Evolutionary conservation across 495 filamentous ascomycete species (phyloP).

Genomic region (Trichoderma parareesei): DNA sequence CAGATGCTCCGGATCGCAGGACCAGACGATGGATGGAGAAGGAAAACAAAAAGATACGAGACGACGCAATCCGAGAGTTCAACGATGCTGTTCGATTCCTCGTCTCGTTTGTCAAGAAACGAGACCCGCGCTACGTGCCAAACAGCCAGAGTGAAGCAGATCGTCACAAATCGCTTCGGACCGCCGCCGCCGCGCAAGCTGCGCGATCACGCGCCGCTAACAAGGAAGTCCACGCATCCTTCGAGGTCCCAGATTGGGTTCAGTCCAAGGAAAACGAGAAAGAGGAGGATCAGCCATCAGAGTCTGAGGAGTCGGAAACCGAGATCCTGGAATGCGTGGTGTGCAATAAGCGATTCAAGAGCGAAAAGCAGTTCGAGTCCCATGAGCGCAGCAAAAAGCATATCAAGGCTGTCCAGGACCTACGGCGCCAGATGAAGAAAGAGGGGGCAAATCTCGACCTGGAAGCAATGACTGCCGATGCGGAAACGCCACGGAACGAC

Average conservation of each 20-base stretch:
- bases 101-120: conserved; percentile 84
- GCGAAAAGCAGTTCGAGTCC: conserved; percentile 81
- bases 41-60: conserved; percentile 81
- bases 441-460: conserved; percentile 59
- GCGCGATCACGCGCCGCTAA: conserved; percentile 74
- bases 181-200: conserved; percentile 75
- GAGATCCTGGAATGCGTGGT: conserved; percentile 81
- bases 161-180: conserved; percentile 69
- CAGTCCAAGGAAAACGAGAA: conserved; percentile 42
- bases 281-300: conserved; percentile 30
- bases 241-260: conserved; percentile 72
- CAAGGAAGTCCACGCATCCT: conserved; percentile 56
- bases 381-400: conserved; percentile 98
- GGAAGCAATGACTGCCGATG: conserved; percentile 17
- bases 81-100: conserved; percentile 86
- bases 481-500: conserved; percentile 10
- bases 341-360: conserved; percentile 89
- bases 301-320: conserved; percentile 45
- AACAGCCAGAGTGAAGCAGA: conserved; percentile 65
- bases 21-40: conserved; percentile 85
- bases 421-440: conserved; percentile 73
- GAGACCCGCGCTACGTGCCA: conserved; percentile 74
- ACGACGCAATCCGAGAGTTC: conserved; percentile 76
- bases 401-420: conserved; percentile 67
- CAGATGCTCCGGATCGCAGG: conserved; percentile 81